A percentile compares a stretch with the other conserved stretches of the same genome.
phyloP scores from a whole-genome alignment of 2,329 filamentous ascomycete genomes.

The Nectriaceae sp. region DNA sequence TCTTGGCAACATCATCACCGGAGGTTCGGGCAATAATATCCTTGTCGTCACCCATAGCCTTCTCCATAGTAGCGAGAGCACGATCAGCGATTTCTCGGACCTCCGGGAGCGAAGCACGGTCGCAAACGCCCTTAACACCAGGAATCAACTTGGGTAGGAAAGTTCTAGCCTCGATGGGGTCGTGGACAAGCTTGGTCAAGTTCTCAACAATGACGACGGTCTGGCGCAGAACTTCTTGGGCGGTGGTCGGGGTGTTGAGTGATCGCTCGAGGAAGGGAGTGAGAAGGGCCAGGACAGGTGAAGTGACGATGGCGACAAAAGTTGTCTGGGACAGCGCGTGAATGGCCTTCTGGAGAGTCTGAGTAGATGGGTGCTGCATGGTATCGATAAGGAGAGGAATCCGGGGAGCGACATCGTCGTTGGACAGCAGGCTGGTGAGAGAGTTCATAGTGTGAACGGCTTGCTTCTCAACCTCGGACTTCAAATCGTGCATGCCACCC shows the following conservation, averaged over 20 bases:
- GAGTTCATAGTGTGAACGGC: slow-evolving; percentile 91
- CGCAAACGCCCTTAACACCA: slow-evolving; percentile 85
- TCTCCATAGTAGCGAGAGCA: slow-evolving; percentile 83
- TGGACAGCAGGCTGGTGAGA: slow-evolving; percentile 85
- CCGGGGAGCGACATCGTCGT: slow-evolving; percentile 92
- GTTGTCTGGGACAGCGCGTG: slow-evolving; percentile 96
- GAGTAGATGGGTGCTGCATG: slow-evolving; percentile 89
- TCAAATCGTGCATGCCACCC: slow-evolving; percentile 93
- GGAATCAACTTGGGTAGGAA: slow-evolving; percentile 95
- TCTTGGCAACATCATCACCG: slow-evolving; percentile 70
- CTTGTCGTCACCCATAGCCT: slow-evolving; percentile 80
- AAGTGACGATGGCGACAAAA: slow-evolving; percentile 96
- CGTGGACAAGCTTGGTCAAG: slow-evolving; percentile 95
- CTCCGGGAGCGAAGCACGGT: slow-evolving; percentile 89
- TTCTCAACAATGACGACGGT: slow-evolving; percentile 98
- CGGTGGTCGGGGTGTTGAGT: slow-evolving; percentile 85
- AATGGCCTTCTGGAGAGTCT: slow-evolving; percentile 92
- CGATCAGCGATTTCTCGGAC: slow-evolving; percentile 87
- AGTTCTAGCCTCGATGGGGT: slow-evolving; percentile 87
- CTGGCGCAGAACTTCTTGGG: slow-evolving; percentile 92
- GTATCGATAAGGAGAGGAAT: slow-evolving; percentile 91
- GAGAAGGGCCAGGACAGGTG: slow-evolving; percentile 88
- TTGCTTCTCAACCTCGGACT: slow-evolving; percentile 85
- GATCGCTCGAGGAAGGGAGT: slow-evolving; percentile 94
- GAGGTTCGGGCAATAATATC: slow-evolving; percentile 67